Base-by-base conservation (phyloP, 1,284 basidiomycete species). In the Chalciporus sp. region DNA sequence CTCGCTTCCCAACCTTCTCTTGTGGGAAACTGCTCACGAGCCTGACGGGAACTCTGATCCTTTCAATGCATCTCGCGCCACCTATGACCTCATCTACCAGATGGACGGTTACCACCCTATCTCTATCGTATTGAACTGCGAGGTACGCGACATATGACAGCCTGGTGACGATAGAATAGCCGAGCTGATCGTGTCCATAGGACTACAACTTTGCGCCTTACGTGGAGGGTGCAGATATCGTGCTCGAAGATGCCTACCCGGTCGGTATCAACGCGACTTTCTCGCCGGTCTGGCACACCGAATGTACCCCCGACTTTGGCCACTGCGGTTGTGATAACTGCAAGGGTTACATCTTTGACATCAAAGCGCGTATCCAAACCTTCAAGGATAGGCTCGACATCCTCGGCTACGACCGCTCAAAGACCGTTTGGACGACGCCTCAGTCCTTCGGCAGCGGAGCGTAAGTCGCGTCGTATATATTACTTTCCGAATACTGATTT, bases 1-100 rank as follows among this genome's bases (percentile, higher is more conserved):
- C 59, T 78, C 80, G 8, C 78, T 86, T 14, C 77, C 82, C 1
- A 88, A 88, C 58, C 75, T 91, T 23, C 73, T 92, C 7, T 69
- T 86, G 0, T 91, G 88, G 86, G 90, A 90, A 65, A 89, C 87
- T 29, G 86, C 78, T 8, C 86, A 90, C 61, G 87, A 90, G 61
- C 86, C 86, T 1, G 89, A 90, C 58, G 89, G 88, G 44, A 77
- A 80, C 20, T 77, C 76, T 12, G 86, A 90, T 57, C 83, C 86
- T 3, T 64, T 83, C 20, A 76, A 79, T 58, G 85, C 84, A 1
- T 82, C 87, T 0, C 57, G 70, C 2, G 63, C 61, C 16, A 69
- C 87, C 0, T 84, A 84, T 51, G 80, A 85, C 59, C 69, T 84
- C 42, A 89, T 91, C 60, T 81, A 82, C 48, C 74, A 81, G 6